Percentiles rank a stretch among this genome's conserved stretches.
phyloP scores from a whole-genome alignment of 768 basidiomycete genomes.

The Trametes cinnabarina region DNA sequence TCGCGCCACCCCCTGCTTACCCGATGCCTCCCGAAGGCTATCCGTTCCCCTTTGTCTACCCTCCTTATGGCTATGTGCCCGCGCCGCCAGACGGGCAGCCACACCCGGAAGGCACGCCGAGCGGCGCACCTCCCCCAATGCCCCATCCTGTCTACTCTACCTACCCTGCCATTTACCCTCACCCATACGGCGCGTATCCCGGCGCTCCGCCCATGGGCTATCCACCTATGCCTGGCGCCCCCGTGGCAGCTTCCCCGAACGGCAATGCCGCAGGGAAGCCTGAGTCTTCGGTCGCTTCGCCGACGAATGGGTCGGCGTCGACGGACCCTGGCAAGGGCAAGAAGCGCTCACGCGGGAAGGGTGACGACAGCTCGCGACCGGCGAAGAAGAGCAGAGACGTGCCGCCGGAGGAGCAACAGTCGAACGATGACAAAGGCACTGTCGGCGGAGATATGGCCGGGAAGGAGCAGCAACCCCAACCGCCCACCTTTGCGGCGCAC shows the following conservation, averaged over 20 bases:
- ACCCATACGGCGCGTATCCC: constrained; percentile 24
- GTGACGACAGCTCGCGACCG: constrained; percentile 32
- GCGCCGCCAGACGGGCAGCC: constrained; percentile 38
- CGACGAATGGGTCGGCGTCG: constrained; percentile 21
- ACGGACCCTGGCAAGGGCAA: constrained; percentile 29
- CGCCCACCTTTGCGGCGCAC: constrained; percentile 7
- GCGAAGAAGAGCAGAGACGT: constrained; percentile 34
- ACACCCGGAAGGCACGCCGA: constrained; percentile 32
- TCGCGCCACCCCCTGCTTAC: constrained; percentile 24
- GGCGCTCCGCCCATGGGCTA: constrained; percentile 22
- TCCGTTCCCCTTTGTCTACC: constrained; percentile 45
- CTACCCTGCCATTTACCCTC: constrained; percentile 38
- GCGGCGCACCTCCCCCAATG: constrained; percentile 30
- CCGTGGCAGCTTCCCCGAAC: constrained; percentile 24
- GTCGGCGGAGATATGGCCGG: constrained; percentile 4
- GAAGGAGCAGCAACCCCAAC: constrained; percentile 12
- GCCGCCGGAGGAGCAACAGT: constrained; percentile 4
- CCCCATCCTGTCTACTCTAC: constrained; percentile 36
- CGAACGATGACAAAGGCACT: not conserved
- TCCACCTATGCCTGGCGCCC: constrained; percentile 19
- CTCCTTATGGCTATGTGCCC: constrained; percentile 40
- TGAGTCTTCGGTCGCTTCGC: constrained; percentile 14
- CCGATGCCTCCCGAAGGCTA: constrained; percentile 40
- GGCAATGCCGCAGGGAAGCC: constrained; percentile 23
- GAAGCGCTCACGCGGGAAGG: constrained; percentile 27